Evolutionary conservation across 108 stramenopile genomes (phyloP).

Genomic region (Nannochloropsis salina): DNA sequence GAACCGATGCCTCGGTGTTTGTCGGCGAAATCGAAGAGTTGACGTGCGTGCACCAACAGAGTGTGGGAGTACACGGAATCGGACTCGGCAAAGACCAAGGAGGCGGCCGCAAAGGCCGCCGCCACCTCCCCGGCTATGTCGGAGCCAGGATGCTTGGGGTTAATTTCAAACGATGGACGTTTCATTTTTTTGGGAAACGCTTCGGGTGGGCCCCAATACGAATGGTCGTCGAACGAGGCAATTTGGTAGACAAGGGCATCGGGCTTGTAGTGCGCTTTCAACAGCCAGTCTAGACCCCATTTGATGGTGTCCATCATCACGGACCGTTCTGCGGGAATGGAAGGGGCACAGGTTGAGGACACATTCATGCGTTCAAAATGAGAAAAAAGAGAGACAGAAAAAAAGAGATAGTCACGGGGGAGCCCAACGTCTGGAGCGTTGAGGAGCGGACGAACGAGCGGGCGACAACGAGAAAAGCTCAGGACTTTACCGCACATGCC

Average conservation of each 20-base stretch:
- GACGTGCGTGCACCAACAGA: background rate
- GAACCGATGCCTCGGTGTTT: background rate
- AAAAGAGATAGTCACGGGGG: background rate
- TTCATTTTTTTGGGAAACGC: background rate
- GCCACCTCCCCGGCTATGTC: background rate
- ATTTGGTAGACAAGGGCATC: background rate
- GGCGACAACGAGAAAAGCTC: too few relatives aligned
- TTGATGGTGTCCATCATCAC: background rate
- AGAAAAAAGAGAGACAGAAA: background rate
- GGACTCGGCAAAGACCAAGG: background rate
- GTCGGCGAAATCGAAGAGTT: background rate
- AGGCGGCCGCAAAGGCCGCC: background rate
- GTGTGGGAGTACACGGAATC: background rate
- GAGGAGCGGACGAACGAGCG: background rate
- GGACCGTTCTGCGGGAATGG: background rate
- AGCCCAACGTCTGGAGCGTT: background rate
- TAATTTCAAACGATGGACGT: background rate
- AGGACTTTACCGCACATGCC: background rate
- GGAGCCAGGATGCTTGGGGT: background rate
- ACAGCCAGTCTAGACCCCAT: background rate
- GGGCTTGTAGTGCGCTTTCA: background rate
- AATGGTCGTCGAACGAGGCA: constrained; percentile 4
- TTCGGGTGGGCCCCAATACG: background rate
- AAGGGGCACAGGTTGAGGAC: background rate
- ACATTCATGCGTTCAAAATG: background rate